These are phyloP conservation scores for Vitis hybrid DNA, from an alignment of 177 flowering plant species.

Conservation along the genomic window DNA sequence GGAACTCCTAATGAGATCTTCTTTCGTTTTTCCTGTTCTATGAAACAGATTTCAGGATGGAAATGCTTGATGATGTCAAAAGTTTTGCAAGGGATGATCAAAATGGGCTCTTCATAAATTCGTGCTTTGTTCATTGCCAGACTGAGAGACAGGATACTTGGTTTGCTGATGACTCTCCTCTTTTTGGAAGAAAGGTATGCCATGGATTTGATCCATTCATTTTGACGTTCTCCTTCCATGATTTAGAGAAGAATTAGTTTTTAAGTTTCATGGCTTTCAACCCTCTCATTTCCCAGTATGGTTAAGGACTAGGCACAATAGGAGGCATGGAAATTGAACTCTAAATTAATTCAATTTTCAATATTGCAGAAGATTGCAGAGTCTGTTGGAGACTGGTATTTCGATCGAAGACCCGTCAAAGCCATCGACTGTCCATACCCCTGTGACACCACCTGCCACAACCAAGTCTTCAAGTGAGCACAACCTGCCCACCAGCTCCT, in stretches of 20 bases:
- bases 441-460: constrained; percentile 75
- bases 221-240: too few relatives aligned
- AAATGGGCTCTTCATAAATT: constrained; percentile 62
- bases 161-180: constrained; percentile 42
- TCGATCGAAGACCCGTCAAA: constrained; percentile 37
- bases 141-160: constrained; percentile 57
- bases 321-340: not conserved
- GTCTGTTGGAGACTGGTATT: constrained; percentile 43
- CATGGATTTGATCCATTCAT: too few relatives aligned
- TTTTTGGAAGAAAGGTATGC: constrained; percentile 39
- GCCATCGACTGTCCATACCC: constrained; percentile 73
- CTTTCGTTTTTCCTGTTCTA: not conserved
- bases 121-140: constrained; percentile 51
- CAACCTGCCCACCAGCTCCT: not conserved
- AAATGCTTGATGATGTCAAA: constrained; percentile 69
- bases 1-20: not conserved
- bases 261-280: too few relatives aligned
- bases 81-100: constrained; percentile 43
- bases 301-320: too few relatives aligned
- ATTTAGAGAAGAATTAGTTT: too few relatives aligned
- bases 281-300: not conserved
- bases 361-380: constrained; percentile 33
- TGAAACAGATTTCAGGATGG: constrained; percentile 74
- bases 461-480: constrained; percentile 47
- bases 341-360: not conserved